phyloP scores from a whole-genome alignment of 2,329 filamentous ascomycete genomes.

The Onygenales sp. region DNA sequence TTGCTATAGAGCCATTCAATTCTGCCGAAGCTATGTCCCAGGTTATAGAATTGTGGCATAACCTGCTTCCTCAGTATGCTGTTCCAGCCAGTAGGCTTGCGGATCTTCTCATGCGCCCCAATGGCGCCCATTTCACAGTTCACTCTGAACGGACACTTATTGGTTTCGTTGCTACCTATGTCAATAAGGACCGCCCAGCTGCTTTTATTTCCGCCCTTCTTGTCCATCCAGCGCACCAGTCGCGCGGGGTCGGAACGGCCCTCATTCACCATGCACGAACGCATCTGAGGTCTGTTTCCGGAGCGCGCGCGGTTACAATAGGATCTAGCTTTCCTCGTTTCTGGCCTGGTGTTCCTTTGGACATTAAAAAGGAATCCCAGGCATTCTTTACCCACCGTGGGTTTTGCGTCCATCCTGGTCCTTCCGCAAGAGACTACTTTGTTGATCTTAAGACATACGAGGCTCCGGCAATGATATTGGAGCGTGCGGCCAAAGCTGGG shows the following conservation, averaged over 20 bases:
- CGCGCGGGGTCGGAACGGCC: slow-evolving; percentile 15
- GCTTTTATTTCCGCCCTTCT: slow-evolving; percentile 12
- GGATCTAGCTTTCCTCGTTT: slow-evolving; percentile 34
- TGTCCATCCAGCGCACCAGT: slow-evolving; percentile 15
- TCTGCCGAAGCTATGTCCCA: slow-evolving; percentile 1
- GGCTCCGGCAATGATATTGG: slow-evolving; percentile 25
- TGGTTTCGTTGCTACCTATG: slow-evolving; percentile 11
- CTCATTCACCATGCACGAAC: slow-evolving; percentile 7
- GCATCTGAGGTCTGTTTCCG: slow-evolving; percentile 2
- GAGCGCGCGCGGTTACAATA: slow-evolving; percentile 13
- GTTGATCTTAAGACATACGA: slow-evolving; percentile 28
- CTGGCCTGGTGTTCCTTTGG: slow-evolving; percentile 36
- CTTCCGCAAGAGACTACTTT: slow-evolving; percentile 30
- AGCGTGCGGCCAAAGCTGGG: slow-evolving; percentile 17
- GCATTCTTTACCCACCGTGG: slow-evolving; percentile 36
- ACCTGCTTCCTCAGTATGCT: slow-evolving; percentile 7
- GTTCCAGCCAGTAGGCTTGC: slow-evolving; percentile 3
- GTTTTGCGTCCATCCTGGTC: slow-evolving; percentile 19
- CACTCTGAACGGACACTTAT: background rate
- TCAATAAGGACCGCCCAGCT: slow-evolving; percentile 8
- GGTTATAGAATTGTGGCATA: slow-evolving; percentile 9
- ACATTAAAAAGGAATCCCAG: slow-evolving; percentile 25
- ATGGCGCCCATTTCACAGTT: slow-evolving; percentile 8
- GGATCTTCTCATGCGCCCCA: slow-evolving; percentile 6
- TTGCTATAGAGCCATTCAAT: slow-evolving; percentile 7